Evolutionary conservation across 1,139 yeast species (phyloP).

Genomic region (Spathaspora sp.): DNA sequence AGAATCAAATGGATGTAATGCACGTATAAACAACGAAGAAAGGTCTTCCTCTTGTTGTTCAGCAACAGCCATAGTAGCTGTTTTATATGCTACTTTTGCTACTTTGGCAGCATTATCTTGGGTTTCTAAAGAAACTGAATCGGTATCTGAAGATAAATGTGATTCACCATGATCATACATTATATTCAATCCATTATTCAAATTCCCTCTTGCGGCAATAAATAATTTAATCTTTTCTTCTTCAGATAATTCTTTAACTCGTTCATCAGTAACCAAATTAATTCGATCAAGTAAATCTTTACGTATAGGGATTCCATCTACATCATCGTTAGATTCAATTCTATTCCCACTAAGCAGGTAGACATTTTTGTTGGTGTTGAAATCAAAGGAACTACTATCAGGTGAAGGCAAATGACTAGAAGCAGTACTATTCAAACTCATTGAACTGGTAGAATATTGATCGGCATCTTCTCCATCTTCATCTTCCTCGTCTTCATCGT

Average conservation of each 20-base stretch:
- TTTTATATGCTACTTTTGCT: slow-evolving; percentile 3
- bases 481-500: slow-evolving; percentile 7
- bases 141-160: background rate
- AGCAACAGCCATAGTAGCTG: slow-evolving; percentile 11
- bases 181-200: slow-evolving; percentile 12
- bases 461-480: slow-evolving; percentile 3
- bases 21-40: slow-evolving; percentile 52
- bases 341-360: slow-evolving; percentile 21
- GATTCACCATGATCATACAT: slow-evolving; percentile 5
- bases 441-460: background rate
- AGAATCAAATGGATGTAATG: slow-evolving; percentile 81
- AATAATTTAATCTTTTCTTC: slow-evolving; percentile 19
- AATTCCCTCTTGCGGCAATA: slow-evolving; percentile 12
- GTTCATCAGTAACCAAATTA: slow-evolving; percentile 15
- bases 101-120: slow-evolving; percentile 20
- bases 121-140: slow-evolving; percentile 2
- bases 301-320: slow-evolving; percentile 31
- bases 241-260: slow-evolving; percentile 12
- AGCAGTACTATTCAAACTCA: background rate
- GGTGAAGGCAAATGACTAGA: background rate
- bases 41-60: slow-evolving; percentile 40
- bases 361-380: slow-evolving; percentile 1
- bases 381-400: background rate
- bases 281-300: slow-evolving; percentile 28
- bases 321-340: slow-evolving; percentile 17